Base-by-base conservation (phyloP, 1,284 basidiomycete species). In the Fistulina hepatica region DNA sequence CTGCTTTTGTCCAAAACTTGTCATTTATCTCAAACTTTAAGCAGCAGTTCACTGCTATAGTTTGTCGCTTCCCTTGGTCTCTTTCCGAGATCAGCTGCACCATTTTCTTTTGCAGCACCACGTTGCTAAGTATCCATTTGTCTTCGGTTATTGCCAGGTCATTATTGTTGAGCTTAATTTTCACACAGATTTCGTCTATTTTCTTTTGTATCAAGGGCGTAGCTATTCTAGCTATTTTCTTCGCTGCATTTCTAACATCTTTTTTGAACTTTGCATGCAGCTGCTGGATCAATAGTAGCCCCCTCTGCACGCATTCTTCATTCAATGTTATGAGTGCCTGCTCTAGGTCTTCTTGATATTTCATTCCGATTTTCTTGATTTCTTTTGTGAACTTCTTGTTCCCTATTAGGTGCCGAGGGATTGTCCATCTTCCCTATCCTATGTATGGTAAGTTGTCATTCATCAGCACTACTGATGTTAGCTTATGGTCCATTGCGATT, bases 341-440 rank as follows among this genome's bases (percentile, higher is more conserved):
- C n/a, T 34, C 11, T 4, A 35, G 12, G 11, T 28, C 11, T 33
- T 47, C 42, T 17, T 25, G 26, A 21, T 45, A 39, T 34, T 45
- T 44, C 0, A 40, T 43, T n/a, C 41, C 41, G 2, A 20, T 3
- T 15, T 15, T 7, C 6, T 16, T 16, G 0, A 42, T 46, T 34
- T n/a, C n/a, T n/a, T n/a, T n/a, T n/a, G n/a, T n/a, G n/a, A n/a
- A n/a, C n/a, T n/a, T n/a, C n/a, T n/a, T n/a, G n/a, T n/a, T n/a
- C n/a, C n/a, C n/a, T 4, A 39, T 23, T 5, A 47, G 16, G 19
- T 36, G n/a, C 4, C 21, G 6, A 5, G 41, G 48, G 39, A 46
- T 42, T 4, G 44, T 9, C 42, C 42, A 45, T 2, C 48, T 10
- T 0, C 47, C 47, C n/a, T 41, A 26, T 6, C 47, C 47, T 1